Conservation (phyloP, 345 rosid genomes). For the Citrus mangshanensis region DNA sequence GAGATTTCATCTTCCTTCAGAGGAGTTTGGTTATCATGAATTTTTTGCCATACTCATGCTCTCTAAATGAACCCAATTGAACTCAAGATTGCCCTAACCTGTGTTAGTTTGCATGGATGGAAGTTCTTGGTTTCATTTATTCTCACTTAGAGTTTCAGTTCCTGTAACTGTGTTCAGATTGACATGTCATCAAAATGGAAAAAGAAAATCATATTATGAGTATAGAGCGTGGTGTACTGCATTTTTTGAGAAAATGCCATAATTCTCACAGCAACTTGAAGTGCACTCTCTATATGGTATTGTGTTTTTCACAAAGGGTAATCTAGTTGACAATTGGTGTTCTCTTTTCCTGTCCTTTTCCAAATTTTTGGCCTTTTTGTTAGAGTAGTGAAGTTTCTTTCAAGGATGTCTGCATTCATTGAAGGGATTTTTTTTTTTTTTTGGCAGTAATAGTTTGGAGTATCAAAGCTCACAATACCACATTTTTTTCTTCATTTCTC, state of each 20-base stretch:
- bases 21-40: conserved; percentile 7
- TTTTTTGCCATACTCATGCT: neutral
- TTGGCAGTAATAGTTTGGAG: neutral
- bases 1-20: conserved; percentile 24
- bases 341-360: neutral
- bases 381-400: neutral
- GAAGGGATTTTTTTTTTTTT: neutral
- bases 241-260: neutral
- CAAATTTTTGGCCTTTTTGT: neutral
- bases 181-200: neutral
- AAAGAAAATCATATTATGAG: neutral
- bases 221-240: neutral
- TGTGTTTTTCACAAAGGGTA: neutral
- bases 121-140: neutral
- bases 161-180: neutral
- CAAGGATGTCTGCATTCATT: neutral
- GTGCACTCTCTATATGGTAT: neutral
- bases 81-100: neutral
- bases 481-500: neutral
- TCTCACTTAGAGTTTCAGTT: neutral
- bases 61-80: neutral
- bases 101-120: neutral
- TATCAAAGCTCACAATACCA: neutral
- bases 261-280: neutral
- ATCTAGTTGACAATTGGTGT: neutral